These are phyloP conservation scores for Flaveria bidentis DNA, from an alignment of 129 eudicot species.

Conservation along the genomic window DNA sequence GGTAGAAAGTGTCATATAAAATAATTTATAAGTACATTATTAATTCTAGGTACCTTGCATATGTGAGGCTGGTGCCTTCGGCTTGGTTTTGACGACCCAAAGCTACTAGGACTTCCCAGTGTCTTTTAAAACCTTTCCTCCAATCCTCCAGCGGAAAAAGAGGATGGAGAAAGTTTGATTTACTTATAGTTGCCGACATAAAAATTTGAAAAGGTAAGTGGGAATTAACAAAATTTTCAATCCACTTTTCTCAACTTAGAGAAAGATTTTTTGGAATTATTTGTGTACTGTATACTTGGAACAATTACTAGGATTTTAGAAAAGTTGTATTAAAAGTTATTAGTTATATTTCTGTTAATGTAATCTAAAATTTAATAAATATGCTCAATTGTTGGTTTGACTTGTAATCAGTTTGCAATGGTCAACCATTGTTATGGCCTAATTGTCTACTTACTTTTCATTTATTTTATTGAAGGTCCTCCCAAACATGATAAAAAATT, in stretches of 20 bases:
- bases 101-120: no score
- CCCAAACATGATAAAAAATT: conserved; percentile 58
- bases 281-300: not conserved
- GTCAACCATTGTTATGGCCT: not conserved
- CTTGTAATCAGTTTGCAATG: not conserved
- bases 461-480: conserved; percentile 57
- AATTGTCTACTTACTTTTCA: conserved; percentile 12
- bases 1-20: no score
- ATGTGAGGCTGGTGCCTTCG: no score
- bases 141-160: not conserved
- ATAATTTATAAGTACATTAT: no score
- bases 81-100: no score
- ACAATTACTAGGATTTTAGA: not conserved
- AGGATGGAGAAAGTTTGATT: not conserved
- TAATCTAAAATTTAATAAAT: not conserved
- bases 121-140: not conserved
- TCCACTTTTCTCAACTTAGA: conserved; percentile 1
- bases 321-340: conserved; percentile 2
- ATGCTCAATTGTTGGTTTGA: conserved; percentile 6
- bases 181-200: not conserved
- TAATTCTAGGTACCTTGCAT: no score
- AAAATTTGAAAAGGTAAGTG: not conserved
- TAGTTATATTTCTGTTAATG: not conserved
- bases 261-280: not conserved
- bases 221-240: not conserved